A percentile compares a stretch with the other conserved stretches of the same genome.
Evolutionary conservation across 1,284 basidiomycete genomes (phyloP).

Genomic region (Afroboletus lepidellus): DNA sequence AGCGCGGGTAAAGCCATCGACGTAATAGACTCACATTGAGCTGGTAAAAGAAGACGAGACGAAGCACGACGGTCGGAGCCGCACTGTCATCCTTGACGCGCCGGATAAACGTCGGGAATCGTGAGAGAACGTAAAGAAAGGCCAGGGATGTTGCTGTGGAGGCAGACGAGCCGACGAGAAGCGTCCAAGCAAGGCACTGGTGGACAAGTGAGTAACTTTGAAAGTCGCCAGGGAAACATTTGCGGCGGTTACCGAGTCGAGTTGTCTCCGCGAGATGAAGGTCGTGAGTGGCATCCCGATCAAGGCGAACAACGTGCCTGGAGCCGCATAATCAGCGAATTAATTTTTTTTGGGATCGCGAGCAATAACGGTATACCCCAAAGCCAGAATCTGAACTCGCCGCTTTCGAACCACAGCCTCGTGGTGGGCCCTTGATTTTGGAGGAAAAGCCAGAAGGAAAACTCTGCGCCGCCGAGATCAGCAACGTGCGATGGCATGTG

Average conservation of each 20-base stretch:
- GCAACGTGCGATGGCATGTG: background rate
- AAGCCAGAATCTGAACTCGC: conserved; percentile 63
- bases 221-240: conserved; percentile 1
- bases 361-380: conserved; percentile 41
- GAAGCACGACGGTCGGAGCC: conserved; percentile 64
- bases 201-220: conserved; percentile 9
- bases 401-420: conserved; percentile 68
- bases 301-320: conserved; percentile 61
- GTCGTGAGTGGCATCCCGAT: conserved; percentile 68
- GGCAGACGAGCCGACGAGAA: conserved; percentile 62
- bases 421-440: conserved; percentile 66
- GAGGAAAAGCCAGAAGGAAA: conserved; percentile 76
- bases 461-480: conserved; percentile 43
- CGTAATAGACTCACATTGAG: conserved; percentile 56
- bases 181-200: conserved; percentile 67
- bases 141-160: conserved; percentile 61
- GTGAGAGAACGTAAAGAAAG: conserved; percentile 64
- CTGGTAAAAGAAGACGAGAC: conserved; percentile 68
- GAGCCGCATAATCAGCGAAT: conserved; percentile 16
- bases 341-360: conserved; percentile 1
- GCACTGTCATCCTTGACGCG: conserved; percentile 69
- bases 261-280: conserved; percentile 51
- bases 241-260: conserved; percentile 49
- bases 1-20: conserved; percentile 1
- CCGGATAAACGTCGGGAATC: conserved; percentile 65